Evolutionary conservation across 2,329 filamentous ascomycete species (phyloP), one percentile per base, ranked within the genome.

Genomic region (Diaporthe sp.): DNA sequence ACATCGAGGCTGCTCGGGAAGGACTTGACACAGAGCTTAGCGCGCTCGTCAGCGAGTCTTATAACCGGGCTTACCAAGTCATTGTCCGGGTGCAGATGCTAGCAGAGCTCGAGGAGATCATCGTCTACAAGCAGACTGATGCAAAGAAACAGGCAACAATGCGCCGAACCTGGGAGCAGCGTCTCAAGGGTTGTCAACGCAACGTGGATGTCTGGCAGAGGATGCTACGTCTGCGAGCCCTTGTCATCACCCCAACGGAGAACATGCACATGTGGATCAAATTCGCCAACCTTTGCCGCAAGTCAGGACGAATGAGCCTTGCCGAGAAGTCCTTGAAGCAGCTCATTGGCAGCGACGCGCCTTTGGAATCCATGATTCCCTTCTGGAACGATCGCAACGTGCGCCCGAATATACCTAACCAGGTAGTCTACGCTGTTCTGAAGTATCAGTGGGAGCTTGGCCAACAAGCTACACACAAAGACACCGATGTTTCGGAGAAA

Each of bases 231-330:
- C 92, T 99, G 44, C 92, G 97, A 76, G 94, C 95, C 28, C 89
- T 99, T 70, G 97, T 99, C 75, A 96, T 98, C 77, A 93, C 93
- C 0, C 96, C 97, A 0, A 92, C 92, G 46, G 96, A 99, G 83
- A 98, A 98, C 81, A 95, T 98, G 88, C 94, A 98, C 81, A 99
- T 99, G 95, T 98, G 96, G 92, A 98, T 99, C 87, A 99, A 99
- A 83, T 99, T 98, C 83, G 95, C 97, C 80, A 99, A 98, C 80
- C 91, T 99, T 8, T 99, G 97, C 84, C 94, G 97, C 80, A 99
- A 99, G 84, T 98, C 96, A 59, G 94, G 95, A 75, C 94, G 97
- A 42, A 96, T 96, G 89, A 96, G 97, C 13, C 90, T 99, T 67
- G 97, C 97, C 0, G 97, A 99, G 85, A 97, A 98, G 85, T 97